phyloP scores from a whole-genome alignment of 305 asterid species.

The Solanum chacoense region DNA sequence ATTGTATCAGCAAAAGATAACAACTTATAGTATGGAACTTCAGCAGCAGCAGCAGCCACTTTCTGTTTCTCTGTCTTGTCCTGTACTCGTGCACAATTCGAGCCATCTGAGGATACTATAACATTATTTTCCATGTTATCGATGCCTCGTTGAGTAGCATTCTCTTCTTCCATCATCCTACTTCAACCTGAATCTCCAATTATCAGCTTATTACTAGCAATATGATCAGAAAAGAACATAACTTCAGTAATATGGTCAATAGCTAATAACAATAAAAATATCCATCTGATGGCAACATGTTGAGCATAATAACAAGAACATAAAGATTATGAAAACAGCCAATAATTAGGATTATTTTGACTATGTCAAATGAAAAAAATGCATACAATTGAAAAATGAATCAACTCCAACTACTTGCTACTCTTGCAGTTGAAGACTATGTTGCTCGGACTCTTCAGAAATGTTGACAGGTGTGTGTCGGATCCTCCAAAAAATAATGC shows the following conservation, averaged over 20 bases:
- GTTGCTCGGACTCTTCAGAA: background rate
- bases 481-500: background rate
- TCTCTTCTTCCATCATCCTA: background rate
- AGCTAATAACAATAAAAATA: background rate
- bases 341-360: background rate
- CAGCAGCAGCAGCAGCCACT: background rate
- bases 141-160: background rate
- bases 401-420: background rate
- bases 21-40: conserved; percentile 32
- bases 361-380: background rate
- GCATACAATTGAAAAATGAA: background rate
- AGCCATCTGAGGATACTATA: background rate
- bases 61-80: background rate
- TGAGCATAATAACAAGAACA: background rate
- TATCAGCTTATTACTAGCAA: background rate
- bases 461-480: background rate
- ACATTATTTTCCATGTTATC: background rate
- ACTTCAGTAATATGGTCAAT: background rate
- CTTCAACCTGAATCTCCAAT: background rate
- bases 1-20: conserved; percentile 47
- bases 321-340: background rate
- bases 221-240: background rate
- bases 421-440: background rate
- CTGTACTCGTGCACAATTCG: background rate
- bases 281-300: background rate